These are phyloP conservation scores for Malassezia brasiliensis DNA, from an alignment of 1,284 basidiomycete species.

Conservation along the genomic window DNA sequence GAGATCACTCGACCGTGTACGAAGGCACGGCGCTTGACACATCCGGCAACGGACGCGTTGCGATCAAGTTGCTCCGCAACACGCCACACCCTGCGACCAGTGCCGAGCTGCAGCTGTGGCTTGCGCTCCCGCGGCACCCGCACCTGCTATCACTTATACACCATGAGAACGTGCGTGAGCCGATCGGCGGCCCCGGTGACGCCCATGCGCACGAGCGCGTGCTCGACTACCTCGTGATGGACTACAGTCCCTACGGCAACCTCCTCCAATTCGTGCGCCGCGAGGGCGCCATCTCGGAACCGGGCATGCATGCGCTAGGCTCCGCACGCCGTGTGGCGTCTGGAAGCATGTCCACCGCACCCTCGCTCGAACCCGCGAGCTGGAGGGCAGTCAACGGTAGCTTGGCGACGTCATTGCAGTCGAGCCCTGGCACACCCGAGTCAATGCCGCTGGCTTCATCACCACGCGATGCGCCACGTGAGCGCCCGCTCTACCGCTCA, in stretches of 20 bases:
- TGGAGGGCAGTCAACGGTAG: not conserved
- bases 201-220: not conserved
- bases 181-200: not conserved
- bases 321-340: not conserved
- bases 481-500: not conserved
- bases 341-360: no score
- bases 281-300: not conserved
- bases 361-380: not conserved
- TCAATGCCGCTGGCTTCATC: not conserved
- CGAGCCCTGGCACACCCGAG: not conserved
- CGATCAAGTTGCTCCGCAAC: constrained; percentile 1
- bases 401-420: not conserved
- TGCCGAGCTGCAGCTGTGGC: constrained; percentile 2
- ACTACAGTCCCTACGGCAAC: constrained; percentile 1
- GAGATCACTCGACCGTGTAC: constrained; percentile 1
- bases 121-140: constrained; percentile 2
- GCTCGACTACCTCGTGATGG: constrained; percentile 8
- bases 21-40: not conserved
- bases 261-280: constrained; percentile 1
- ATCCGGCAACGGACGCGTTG: not conserved
- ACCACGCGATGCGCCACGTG: not conserved
- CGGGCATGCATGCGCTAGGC: not conserved
- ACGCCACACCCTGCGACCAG: not conserved
- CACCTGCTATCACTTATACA: constrained; percentile 3
- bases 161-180: not conserved